Percentiles rank a stretch among this genome's conserved stretches.
Conservation (phyloP, 495 filamentous ascomycete genomes). For the Rusavskia elegans region DNA sequence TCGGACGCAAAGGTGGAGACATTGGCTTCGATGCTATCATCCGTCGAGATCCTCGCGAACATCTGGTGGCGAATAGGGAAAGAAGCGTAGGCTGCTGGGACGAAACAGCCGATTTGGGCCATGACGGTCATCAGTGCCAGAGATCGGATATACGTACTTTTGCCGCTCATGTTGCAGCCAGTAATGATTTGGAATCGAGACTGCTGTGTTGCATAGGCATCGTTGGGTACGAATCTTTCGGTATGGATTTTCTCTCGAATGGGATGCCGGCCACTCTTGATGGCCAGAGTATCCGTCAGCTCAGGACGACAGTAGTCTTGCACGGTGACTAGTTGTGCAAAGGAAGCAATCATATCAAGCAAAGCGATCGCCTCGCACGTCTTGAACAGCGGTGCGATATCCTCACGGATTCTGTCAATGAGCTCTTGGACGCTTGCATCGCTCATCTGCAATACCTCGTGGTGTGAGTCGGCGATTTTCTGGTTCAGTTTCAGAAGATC, state of each 20-base stretch:
- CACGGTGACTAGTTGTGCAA: slow-evolving; percentile 60
- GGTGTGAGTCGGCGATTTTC: slow-evolving; percentile 59
- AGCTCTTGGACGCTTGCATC: slow-evolving; percentile 51
- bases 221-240: slow-evolving; percentile 67
- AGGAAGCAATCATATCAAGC: slow-evolving; percentile 80
- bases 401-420: slow-evolving; percentile 44
- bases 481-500: slow-evolving; percentile 64
- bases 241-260: slow-evolving; percentile 58
- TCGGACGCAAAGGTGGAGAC: slow-evolving; percentile 87
- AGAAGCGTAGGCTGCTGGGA: slow-evolving; percentile 69
- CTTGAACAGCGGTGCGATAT: slow-evolving; percentile 56
- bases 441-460: slow-evolving; percentile 67
- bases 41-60: slow-evolving; percentile 72
- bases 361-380: slow-evolving; percentile 76
- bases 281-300: slow-evolving; percentile 54
- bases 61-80: slow-evolving; percentile 70
- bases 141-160: slow-evolving; percentile 84
- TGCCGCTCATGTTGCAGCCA: slow-evolving; percentile 98
- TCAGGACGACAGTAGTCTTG: slow-evolving; percentile 71
- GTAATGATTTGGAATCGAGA: slow-evolving; percentile 84
- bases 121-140: slow-evolving; percentile 76
- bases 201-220: slow-evolving; percentile 65
- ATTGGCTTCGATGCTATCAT: slow-evolving; percentile 82
- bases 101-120: slow-evolving; percentile 85
- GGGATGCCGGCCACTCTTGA: slow-evolving; percentile 72